A percentile compares a stretch with the other conserved stretches of the same genome.
Evolutionary conservation across 176 grass and related monocot species (phyloP).

Genomic region (Ananas comosus): DNA sequence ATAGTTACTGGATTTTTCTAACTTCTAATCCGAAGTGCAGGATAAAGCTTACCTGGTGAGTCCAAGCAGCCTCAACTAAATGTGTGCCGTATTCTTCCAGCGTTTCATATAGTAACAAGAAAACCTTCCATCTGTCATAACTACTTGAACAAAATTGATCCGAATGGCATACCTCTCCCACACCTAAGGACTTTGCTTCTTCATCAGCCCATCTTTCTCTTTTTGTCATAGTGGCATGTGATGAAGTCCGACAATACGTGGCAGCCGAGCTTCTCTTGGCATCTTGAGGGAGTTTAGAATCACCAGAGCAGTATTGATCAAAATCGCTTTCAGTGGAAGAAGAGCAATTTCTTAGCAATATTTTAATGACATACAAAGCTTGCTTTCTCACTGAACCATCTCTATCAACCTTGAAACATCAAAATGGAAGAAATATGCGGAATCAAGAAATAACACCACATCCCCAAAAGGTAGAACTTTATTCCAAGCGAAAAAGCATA

Average conservation of each 20-base stretch:
- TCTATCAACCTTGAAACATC: slow-evolving; percentile 66
- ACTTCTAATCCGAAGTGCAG: background rate
- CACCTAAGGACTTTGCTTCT: slow-evolving; percentile 75
- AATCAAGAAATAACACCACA: background rate
- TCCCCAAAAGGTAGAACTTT: background rate
- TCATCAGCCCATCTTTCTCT: slow-evolving; percentile 72
- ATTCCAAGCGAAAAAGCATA: no score
- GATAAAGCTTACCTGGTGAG: slow-evolving; percentile 57
- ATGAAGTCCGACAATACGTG: slow-evolving; percentile 14
- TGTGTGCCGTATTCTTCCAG: slow-evolving; percentile 94
- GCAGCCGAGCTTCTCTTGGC: slow-evolving; percentile 15
- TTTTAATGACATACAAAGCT: slow-evolving; percentile 70
- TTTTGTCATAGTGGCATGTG: slow-evolving; percentile 42
- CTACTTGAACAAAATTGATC: slow-evolving; percentile 40
- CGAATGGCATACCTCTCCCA: slow-evolving; percentile 38
- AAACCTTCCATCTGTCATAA: slow-evolving; percentile 69
- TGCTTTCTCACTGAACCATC: slow-evolving; percentile 76
- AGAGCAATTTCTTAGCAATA: slow-evolving; percentile 48
- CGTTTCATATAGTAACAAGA: slow-evolving; percentile 87
- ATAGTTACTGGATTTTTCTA: background rate
- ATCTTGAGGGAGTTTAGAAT: background rate
- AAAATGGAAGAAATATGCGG: background rate
- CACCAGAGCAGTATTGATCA: slow-evolving; percentile 29
- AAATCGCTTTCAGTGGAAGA: slow-evolving; percentile 20
- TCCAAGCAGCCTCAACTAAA: slow-evolving; percentile 93